Evolutionary conservation across 2,329 filamentous ascomycete species (phyloP), one percentile per base, ranked within the genome.

Genomic region (Stachybotrys elegans): DNA sequence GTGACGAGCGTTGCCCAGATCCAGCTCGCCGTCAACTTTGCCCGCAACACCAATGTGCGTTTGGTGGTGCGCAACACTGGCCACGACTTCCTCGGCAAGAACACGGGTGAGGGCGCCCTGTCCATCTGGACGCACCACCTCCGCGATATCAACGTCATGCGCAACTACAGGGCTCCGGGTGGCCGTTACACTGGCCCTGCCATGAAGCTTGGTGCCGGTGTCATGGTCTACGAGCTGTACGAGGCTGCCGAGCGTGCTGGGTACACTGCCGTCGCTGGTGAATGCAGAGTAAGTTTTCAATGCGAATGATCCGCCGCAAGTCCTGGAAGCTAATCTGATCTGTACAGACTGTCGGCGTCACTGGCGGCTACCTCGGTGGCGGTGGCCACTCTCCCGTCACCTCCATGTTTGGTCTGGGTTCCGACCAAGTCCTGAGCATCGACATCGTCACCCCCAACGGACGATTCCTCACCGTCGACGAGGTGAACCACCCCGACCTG

Each of bases 81-180:
- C 25, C 73, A 76, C 49, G 70, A 73, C 48, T 74, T 71, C 52
- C 59, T 63, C 5, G 81, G 79, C 25, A 76, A 76, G 42, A 78
- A 74, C 1, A 77, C 77, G 0, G 81, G 80, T n/a, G 73, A 72
- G 19, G 81, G 81, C 2, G 68, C 75, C 0, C 57, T 82, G 4
- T 68, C 71, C 4, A 63, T 83, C 42, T 82, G 79, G 71, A 81
- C 72, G 8, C 77, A 81, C 46, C 59, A 69, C 47, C 68, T 82
- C 43, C 73, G 78, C 53, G 61, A 68, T 19, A 57, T 60, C 22
- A 36, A 59, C 40, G 43, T 56, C 21, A 41, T 59, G 22, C 22
- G 52, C 13, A 47, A 52, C 34, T 57, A 56, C 44, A 48, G 54
- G 32, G 43, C 42, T 22, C 40, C 39, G 17, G 43, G 50, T 35